Conservation (phyloP, 495 filamentous ascomycete species). For the Xylaria venustula region DNA sequence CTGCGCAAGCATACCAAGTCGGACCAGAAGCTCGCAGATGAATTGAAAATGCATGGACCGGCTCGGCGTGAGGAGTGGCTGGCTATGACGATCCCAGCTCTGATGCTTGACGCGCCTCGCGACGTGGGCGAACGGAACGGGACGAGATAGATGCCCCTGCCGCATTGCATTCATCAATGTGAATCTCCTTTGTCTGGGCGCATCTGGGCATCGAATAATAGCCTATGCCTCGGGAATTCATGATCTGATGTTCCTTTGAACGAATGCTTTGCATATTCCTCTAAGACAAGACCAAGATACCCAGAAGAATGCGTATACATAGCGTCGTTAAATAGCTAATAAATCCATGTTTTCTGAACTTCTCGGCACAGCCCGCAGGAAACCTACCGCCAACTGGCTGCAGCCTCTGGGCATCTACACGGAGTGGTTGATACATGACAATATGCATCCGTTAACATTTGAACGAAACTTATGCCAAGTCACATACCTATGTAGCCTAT, state of each 20-base stretch:
- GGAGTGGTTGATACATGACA: background rate
- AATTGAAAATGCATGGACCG: constrained; percentile 1
- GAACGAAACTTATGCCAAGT: constrained; percentile 10
- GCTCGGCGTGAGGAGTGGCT: background rate
- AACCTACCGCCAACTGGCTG: background rate
- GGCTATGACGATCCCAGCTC: constrained; percentile 4
- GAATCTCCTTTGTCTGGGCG: background rate
- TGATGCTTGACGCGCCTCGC: constrained; percentile 1
- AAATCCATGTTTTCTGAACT: background rate
- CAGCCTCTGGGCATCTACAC: background rate
- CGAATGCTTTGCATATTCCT: background rate
- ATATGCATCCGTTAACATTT: background rate
- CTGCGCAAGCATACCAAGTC: constrained; percentile 11
- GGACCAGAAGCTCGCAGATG: constrained; percentile 5
- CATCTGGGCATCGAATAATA: constrained; percentile 3
- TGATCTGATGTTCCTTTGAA: background rate
- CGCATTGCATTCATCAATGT: constrained; percentile 11
- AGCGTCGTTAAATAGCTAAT: background rate
- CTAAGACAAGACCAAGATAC: too few relatives aligned
- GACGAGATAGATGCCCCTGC: constrained; percentile 13
- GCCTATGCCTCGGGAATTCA: constrained; percentile 2
- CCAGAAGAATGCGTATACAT: too few relatives aligned
- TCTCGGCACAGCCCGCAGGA: constrained; percentile 4
- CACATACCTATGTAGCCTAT: background rate
- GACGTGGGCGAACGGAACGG: constrained; percentile 11